A percentile compares a stretch with the other conserved stretches of the same genome.
Evolutionary conservation across 1,284 basidiomycete species (phyloP).

Genomic region (Cutaneotrichosporon cutaneum): DNA sequence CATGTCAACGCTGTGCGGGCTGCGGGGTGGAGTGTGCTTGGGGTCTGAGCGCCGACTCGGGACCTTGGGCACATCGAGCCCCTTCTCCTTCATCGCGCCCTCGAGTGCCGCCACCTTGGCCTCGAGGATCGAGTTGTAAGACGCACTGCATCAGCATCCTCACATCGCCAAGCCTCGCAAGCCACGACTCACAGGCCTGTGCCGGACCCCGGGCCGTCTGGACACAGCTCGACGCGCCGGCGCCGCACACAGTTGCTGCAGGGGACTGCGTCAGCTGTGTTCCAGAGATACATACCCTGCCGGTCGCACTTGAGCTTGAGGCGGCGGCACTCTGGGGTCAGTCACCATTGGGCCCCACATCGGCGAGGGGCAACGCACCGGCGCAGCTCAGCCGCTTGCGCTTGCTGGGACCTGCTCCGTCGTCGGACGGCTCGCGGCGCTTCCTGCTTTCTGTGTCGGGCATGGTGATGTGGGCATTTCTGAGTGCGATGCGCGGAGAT

Average conservation of each 20-base stretch:
- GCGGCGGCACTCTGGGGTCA: background rate
- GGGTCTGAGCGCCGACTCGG: background rate
- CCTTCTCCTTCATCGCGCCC: background rate
- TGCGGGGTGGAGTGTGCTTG: background rate
- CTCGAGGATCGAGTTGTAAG: constrained; percentile 1
- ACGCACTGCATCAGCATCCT: background rate
- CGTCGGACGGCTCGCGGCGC: background rate
- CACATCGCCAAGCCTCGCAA: background rate
- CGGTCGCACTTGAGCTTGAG: constrained; percentile 8
- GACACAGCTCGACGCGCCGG: constrained; percentile 2
- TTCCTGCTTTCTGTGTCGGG: too few relatives aligned
- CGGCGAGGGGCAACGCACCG: background rate
- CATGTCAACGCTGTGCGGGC: background rate
- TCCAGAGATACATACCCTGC: background rate
- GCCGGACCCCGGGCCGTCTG: background rate
- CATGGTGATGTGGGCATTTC: too few relatives aligned
- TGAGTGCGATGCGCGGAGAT: too few relatives aligned
- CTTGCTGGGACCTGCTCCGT: background rate
- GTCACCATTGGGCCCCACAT: too few relatives aligned
- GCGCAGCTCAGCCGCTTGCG: background rate
- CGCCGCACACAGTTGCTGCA: background rate
- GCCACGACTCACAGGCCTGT: background rate
- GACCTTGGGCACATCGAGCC: background rate
- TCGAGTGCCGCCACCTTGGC: constrained; percentile 1
- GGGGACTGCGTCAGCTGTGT: background rate